Base-by-base conservation (phyloP, 805 yeast species). In the Cyberlindnera euphorbiae region DNA sequence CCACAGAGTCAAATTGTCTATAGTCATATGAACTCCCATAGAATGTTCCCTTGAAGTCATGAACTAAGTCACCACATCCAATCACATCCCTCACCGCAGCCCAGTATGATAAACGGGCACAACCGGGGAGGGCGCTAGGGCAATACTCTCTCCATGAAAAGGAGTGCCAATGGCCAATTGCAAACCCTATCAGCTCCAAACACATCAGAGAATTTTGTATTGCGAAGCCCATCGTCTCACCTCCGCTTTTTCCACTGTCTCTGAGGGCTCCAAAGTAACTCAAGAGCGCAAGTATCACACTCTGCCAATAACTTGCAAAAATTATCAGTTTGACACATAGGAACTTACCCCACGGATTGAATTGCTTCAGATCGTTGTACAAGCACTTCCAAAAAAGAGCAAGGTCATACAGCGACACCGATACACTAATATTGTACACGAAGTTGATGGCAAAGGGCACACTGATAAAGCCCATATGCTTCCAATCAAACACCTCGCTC, bases 291-390 rank as follows among this genome's bases (percentile, higher is more conserved):
- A 84, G 62, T 2, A 79, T 45, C 8, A 82, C 62, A 27, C 57
- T 87, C 56, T 93, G 98, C 99, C 99, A 93, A 57, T 88, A 93
- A n/a, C 96, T 84, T 17, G 96, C 97, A 68, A 93, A 93, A 32
- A 93, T 89, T 36, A 93, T 87, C 45, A 88, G 69, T 55, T 93
- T 93, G 31, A 93, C 95, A 62, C 97, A 88, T 26, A 93, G 58
- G 57, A 93, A 93, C 61, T 89, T 89, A 9, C 94, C 88, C 74
- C 93, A 79, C 4, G 97, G 97, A 36, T 85, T 74, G 63, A 81
- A 89, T 2, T 81, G 83, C 35, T 65, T 71, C 47, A 93, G 67
- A 50, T 89, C 97, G 3, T 54, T 56, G 62, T 83, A 79, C n/a
- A 93, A 66, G 47, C 95, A 85, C 54, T 77, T 81, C 98, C 98